Evolutionary conservation across 2,329 filamentous ascomycete species (phyloP).

Genomic region (Colletotrichum sansevieriae): DNA sequence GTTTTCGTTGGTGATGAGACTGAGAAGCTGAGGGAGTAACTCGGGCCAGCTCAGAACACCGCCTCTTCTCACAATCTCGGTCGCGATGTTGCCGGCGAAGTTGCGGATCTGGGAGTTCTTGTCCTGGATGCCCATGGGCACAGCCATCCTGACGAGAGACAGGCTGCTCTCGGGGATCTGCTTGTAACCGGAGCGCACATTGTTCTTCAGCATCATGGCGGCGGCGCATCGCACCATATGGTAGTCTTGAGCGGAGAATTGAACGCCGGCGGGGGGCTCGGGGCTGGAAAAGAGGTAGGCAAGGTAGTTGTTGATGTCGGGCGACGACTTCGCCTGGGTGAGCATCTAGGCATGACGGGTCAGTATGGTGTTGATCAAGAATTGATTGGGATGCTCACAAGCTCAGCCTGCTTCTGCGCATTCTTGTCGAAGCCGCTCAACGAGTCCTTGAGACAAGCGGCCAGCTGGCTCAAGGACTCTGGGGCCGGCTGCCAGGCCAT

Average conservation of each 20-base stretch:
- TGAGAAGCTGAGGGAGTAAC: conserved; percentile 84
- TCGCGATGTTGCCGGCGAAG: conserved; percentile 93
- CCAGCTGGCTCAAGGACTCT: conserved; percentile 90
- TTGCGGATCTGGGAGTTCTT: conserved; percentile 84
- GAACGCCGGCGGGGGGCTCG: conserved; percentile 71
- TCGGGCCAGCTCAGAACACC: conserved; percentile 93
- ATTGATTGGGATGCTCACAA: conserved; percentile 67
- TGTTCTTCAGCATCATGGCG: conserved; percentile 96
- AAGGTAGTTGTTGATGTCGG: conserved; percentile 97
- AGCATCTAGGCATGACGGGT: conserved; percentile 78
- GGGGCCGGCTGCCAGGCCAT: conserved; percentile 96
- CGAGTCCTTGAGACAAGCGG: conserved; percentile 90
- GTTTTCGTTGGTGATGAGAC: conserved; percentile 79
- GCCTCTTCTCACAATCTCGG: conserved; percentile 87
- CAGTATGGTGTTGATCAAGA: conserved; percentile 33
- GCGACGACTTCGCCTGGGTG: conserved; percentile 85
- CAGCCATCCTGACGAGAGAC: conserved; percentile 81
- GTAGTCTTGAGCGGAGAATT: conserved; percentile 72
- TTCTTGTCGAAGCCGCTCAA: conserved; percentile 84
- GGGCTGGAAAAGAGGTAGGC: conserved; percentile 87
- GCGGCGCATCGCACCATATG: conserved; percentile 86
- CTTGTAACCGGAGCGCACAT: conserved; percentile 82
- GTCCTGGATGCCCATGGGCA: conserved; percentile 86
- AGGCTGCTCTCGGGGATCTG: conserved; percentile 80
- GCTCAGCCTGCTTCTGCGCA: conserved; percentile 90